Evolutionary conservation across 805 yeast genomes (phyloP), one percentile per base, ranked within the genome.

Genomic region (Ogataea paraovalis): DNA sequence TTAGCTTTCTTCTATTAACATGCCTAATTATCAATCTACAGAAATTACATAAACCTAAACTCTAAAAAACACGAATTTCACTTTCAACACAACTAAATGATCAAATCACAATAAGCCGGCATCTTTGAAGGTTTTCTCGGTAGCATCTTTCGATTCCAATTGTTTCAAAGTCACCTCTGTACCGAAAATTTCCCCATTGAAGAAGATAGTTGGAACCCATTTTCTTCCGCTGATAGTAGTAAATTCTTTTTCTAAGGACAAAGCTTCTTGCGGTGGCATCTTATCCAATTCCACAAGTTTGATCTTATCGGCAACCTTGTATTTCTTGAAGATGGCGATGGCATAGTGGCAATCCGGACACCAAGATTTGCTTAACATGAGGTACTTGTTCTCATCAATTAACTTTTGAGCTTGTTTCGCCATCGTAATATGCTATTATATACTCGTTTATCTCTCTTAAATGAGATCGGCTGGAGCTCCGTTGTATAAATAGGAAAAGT

Each of bases 311-410:
- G 57, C 56, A 8, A 83, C 80, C 8, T 74, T 71, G 56, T 72
- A 78, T 45, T 77, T 74, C 43, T 74, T 71, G 74, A 81, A 83
- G 20, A 83, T 64, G 23, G 67, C 66, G 49, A 76, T 72, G 3
- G 85, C 78, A 60, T 83, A 85, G 43, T 76, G 80, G 56, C 91
- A 85, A 57, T 85, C 91, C 3, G 88, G 87, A 64, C 94, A 85
- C 90, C 90, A 85, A 18, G 83, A 73, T 55, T 85, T 85, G 37
- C 86, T 78, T 12, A 85, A 60, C 75, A 82, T 76, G 49, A 85
- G 70, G 54, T 65, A 79, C 42, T 70, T 70, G 64, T 82, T 67
- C 3, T 67, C 55, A 9, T 60, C 44, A 46, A 84, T 71, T 46
- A 80, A 65, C 23, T 73, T 65, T 44, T 71, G 65, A 2, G 84